Evolutionary conservation across 257 asterid genomes (phyloP).

Genomic region (Knoxia roxburghii): DNA sequence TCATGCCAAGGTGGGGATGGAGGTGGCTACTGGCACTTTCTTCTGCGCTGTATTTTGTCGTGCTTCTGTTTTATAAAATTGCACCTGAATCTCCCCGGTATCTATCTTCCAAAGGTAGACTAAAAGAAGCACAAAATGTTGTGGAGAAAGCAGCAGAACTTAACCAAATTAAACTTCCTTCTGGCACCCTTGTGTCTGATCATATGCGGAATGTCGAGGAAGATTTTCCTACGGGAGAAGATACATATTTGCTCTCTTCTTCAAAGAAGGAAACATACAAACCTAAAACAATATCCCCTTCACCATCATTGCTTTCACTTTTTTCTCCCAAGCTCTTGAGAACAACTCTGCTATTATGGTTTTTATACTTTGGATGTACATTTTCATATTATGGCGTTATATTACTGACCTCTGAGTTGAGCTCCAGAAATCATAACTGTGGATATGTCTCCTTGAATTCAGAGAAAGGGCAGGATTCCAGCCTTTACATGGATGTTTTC

Average conservation of each 20-base stretch:
- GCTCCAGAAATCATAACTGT: constrained; percentile 41
- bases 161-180: constrained; percentile 30
- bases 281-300: constrained; percentile 22
- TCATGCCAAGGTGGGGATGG: constrained; percentile 47
- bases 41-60: constrained; percentile 18
- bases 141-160: constrained; percentile 30
- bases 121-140: constrained; percentile 24
- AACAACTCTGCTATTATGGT: constrained; percentile 64
- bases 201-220: constrained; percentile 12
- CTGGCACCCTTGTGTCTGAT: constrained; percentile 28
- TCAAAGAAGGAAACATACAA: constrained; percentile 19
- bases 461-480: constrained; percentile 33
- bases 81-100: constrained; percentile 40
- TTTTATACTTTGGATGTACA: constrained; percentile 64
- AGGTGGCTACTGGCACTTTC: constrained; percentile 38
- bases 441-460: constrained; percentile 16
- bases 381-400: constrained; percentile 74
- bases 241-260: constrained; percentile 39
- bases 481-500: constrained; percentile 50
- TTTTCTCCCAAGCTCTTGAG: constrained; percentile 59
- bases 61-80: constrained; percentile 23
- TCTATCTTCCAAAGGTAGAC: constrained; percentile 31
- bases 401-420: constrained; percentile 72
- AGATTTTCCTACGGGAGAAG: constrained; percentile 31
- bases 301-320: constrained; percentile 43